Percentiles rank a stretch among this genome's conserved stretches.
phyloP scores from a whole-genome alignment of 805 yeast genomes.

The Torulaspora microellipsoides region DNA sequence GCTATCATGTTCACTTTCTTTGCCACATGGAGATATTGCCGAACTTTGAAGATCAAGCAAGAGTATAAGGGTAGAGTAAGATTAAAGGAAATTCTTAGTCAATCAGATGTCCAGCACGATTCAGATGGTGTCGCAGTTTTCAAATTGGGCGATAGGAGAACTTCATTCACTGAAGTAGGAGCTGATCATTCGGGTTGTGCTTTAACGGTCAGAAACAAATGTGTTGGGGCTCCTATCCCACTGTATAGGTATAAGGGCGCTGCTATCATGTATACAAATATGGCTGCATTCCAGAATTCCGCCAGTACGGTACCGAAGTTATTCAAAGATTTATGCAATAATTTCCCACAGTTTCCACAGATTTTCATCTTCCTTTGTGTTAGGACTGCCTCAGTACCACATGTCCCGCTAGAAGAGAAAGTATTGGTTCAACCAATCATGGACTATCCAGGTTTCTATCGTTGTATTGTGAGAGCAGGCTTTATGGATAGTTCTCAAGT shows the following conservation, averaged over 20 bases:
- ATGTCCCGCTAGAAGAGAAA: slow-evolving; percentile 38
- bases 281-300: slow-evolving; percentile 1
- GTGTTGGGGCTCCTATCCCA: neutral
- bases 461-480: slow-evolving; percentile 47
- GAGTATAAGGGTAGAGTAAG: slow-evolving; percentile 36
- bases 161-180: neutral
- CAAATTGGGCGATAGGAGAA: neutral
- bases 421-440: slow-evolving; percentile 39
- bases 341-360: slow-evolving; percentile 42
- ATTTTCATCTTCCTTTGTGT: slow-evolving; percentile 43
- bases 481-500: slow-evolving; percentile 38
- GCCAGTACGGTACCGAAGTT: slow-evolving; percentile 3
- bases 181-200: neutral
- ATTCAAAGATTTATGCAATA: slow-evolving; percentile 18
- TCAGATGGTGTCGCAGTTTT: slow-evolving; percentile 36
- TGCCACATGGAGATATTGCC: slow-evolving; percentile 46
- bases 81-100: slow-evolving; percentile 37
- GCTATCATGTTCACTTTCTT: slow-evolving; percentile 38
- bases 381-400: slow-evolving; percentile 42
- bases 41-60: slow-evolving; percentile 38
- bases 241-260: neutral
- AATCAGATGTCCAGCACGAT: slow-evolving; percentile 70
- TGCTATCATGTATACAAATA: slow-evolving; percentile 2
- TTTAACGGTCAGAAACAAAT: neutral
- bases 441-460: slow-evolving; percentile 42